Conservation (phyloP, 2,329 filamentous ascomycete genomes). For the Botrytis paeoniae region DNA sequence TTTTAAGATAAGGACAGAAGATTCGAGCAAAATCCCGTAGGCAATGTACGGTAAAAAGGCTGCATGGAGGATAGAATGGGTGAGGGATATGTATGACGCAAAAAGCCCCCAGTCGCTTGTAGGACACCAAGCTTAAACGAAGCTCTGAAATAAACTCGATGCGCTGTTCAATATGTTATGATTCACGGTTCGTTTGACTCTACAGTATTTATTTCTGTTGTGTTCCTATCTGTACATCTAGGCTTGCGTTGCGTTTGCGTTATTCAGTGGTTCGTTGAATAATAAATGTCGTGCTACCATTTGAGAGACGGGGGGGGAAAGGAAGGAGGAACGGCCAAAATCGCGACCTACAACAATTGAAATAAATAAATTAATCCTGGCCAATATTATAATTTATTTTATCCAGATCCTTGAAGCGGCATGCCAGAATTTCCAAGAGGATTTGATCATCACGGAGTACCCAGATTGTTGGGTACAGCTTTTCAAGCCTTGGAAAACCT, state of each 20-base stretch:
- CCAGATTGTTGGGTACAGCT: conserved; percentile 10
- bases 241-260: conserved; percentile 13
- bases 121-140: conserved; percentile 9
- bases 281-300: conserved; percentile 2
- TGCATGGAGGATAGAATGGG: conserved; percentile 1
- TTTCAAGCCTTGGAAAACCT: not conserved
- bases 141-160: not conserved
- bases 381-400: not conserved
- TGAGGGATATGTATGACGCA: conserved; percentile 4
- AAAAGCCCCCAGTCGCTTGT: conserved; percentile 1
- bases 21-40: not conserved
- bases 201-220: conserved; percentile 11
- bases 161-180: conserved; percentile 8
- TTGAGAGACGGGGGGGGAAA: not conserved
- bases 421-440: not conserved
- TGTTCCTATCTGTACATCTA: conserved; percentile 1
- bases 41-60: not conserved
- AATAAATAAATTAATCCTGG: not conserved
- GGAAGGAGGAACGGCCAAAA: not conserved
- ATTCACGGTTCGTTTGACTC: not conserved
- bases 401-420: not conserved
- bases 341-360: not conserved
- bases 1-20: conserved; percentile 16
- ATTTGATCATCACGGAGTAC: conserved; percentile 2
- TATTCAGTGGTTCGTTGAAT: conserved; percentile 15